Conservation (phyloP, 169 alveolate genomes). For the Condylostoma magnum region DNA sequence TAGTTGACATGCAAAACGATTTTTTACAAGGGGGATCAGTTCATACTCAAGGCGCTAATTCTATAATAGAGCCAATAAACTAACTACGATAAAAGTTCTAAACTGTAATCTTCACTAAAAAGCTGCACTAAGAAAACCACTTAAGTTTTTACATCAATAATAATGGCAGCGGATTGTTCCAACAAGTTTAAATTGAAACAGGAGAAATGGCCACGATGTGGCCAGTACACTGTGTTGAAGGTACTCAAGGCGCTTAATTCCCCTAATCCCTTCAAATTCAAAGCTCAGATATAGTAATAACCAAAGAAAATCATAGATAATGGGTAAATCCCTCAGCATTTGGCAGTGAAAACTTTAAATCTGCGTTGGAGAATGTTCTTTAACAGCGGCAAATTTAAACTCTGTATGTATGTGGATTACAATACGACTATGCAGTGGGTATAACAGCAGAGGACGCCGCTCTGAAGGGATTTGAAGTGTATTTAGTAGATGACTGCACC, state of each 20-base stretch:
- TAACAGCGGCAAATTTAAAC: conserved; percentile 19
- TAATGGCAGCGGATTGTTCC: conserved; percentile 43
- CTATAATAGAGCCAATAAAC: conserved; percentile 56
- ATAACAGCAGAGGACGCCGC: conserved; percentile 70
- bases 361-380: conserved; percentile 36
- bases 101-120: conserved; percentile 46
- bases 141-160: conserved; percentile 46
- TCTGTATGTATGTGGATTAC: conserved; percentile 60
- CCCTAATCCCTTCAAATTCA: conserved; percentile 39
- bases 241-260: conserved; percentile 59
- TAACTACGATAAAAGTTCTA: conserved; percentile 41
- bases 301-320: conserved; percentile 42
- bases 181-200: conserved; percentile 21
- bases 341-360: conserved; percentile 54
- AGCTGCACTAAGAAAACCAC: conserved; percentile 69
- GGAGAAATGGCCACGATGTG: conserved; percentile 48
- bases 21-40: conserved; percentile 80
- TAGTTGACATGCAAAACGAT: conserved; percentile 75
- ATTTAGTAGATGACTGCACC: conserved; percentile 54
- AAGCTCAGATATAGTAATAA: conserved; percentile 36
- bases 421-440: conserved; percentile 77
- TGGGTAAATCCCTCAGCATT: conserved; percentile 66
- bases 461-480: conserved; percentile 47
- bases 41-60: conserved; percentile 40
- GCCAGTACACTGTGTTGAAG: conserved; percentile 74